Conservation (phyloP, 1,284 basidiomycete genomes). For the Ceratobasidium sp. region DNA sequence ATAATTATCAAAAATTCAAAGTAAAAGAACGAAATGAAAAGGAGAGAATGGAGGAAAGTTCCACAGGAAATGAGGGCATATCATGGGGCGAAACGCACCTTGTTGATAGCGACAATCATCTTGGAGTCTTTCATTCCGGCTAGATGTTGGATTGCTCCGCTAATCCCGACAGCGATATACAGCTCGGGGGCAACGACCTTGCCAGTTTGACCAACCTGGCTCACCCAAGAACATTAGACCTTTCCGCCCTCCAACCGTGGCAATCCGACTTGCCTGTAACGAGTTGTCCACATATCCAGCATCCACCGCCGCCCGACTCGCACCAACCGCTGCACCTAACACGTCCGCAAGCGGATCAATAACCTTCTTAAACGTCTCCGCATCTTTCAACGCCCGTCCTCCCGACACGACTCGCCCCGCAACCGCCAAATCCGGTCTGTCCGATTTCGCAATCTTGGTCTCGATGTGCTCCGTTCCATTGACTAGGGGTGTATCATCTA, state of each 20-base stretch:
- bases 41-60: slow-evolving; percentile 45
- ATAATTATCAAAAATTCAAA: not conserved
- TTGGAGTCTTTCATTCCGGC: slow-evolving; percentile 99
- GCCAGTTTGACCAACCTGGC: slow-evolving; percentile 93
- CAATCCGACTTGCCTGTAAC: slow-evolving; percentile 67
- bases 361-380: slow-evolving; percentile 90
- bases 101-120: slow-evolving; percentile 98
- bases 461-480: slow-evolving; percentile 81
- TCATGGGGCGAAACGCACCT: slow-evolving; percentile 64
- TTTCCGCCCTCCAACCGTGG: too few species aligned
- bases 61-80: too few species aligned
- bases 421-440: slow-evolving; percentile 91
- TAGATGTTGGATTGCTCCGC: slow-evolving; percentile 98
- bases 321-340: slow-evolving; percentile 95
- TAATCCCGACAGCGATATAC: slow-evolving; percentile 97
- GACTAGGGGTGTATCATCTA: slow-evolving; percentile 77
- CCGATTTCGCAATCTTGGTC: slow-evolving; percentile 90
- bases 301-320: slow-evolving; percentile 97
- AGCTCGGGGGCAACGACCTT: slow-evolving; percentile 96
- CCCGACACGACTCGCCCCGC: slow-evolving; percentile 94
- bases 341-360: slow-evolving; percentile 95
- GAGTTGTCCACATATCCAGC: slow-evolving; percentile 99
- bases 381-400: slow-evolving; percentile 94
- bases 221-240: too few species aligned
- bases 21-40: not conserved